Percentiles rank a stretch among this genome's conserved stretches.
Conservation (phyloP, 78 protist species). For the Dictyostelium intermedium region DNA sequence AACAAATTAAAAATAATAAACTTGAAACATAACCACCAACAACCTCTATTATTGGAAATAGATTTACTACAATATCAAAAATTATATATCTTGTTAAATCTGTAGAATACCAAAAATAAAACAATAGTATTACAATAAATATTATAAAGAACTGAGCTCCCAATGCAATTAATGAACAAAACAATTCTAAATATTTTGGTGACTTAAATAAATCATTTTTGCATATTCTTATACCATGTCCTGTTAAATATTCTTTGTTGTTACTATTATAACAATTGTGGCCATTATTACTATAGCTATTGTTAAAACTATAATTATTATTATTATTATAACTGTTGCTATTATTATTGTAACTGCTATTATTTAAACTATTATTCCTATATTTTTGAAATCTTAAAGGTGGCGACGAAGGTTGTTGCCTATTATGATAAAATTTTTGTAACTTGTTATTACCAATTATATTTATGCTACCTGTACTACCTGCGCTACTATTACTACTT, state of each 20-base stretch:
- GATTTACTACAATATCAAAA: background rate
- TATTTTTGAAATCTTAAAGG: background rate
- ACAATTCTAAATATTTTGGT: background rate
- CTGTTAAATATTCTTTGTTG: background rate
- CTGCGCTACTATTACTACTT: background rate
- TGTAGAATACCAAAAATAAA: background rate
- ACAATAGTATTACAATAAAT: background rate
- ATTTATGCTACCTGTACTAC: background rate
- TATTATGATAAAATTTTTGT: background rate
- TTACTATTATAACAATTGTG: background rate
- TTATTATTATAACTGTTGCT: background rate
- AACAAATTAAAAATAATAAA: background rate
- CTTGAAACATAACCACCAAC: background rate
- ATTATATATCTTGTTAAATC: background rate
- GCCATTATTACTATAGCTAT: background rate
- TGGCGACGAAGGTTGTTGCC: background rate
- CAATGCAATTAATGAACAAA: background rate
- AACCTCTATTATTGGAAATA: background rate
- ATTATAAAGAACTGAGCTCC: conserved; percentile 2
- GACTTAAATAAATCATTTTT: background rate
- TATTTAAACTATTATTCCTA: background rate
- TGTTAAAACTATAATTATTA: background rate
- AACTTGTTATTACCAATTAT: background rate
- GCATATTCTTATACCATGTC: background rate
- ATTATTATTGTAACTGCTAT: background rate